Base-by-base conservation (phyloP, 108 stramenopile genomes). In the Conticribra guillardii region DNA sequence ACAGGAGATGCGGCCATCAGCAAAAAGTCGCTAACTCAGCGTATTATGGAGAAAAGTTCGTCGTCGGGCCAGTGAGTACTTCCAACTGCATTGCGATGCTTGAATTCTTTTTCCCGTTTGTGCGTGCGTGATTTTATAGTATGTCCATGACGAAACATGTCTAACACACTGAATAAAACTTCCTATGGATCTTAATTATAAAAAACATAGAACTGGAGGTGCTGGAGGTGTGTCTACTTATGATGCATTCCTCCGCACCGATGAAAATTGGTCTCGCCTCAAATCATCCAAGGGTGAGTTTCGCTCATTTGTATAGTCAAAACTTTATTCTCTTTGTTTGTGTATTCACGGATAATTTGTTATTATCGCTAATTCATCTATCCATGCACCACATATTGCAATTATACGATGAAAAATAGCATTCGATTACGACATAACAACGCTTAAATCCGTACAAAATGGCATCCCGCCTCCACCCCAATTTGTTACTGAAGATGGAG, bases 401-500 rank as follows among this genome's bases (percentile, higher is more conserved):
- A n/a, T n/a, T n/a, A n/a, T n/a, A n/a, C n/a, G n/a, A n/a, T n/a
- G n/a, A n/a, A n/a, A n/a, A n/a, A n/a, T n/a, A 70, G 59, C 84
- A 5, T 87, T 85, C 73, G 48, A 68, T 18, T 87, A 89, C 51
- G 91, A 92, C 49, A 46, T 45, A 4, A 76, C 69, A 16, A 55
- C 75, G 8, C 61, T 85, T 22, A 55, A 49, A 29, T 34, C 31
- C 8, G 54, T 60, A 21, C 72, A 82, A 54, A 63, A 84, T 57
- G 81, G 74, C 8, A 60, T 75, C 2, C 69, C 79, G 5, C 72
- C 77, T 17, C 80, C 86, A 0, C 67, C 76, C 23, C 49, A 60
- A 37, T 94, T 94, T 58, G 88, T 94, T 19, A 78, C 83, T 2
- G 75, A 84, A 34, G 92, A 93, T 55, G 85, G 85, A 11, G 84